phyloP scores from a whole-genome alignment of 257 asterid genomes.

The Nicotiana attenuata region DNA sequence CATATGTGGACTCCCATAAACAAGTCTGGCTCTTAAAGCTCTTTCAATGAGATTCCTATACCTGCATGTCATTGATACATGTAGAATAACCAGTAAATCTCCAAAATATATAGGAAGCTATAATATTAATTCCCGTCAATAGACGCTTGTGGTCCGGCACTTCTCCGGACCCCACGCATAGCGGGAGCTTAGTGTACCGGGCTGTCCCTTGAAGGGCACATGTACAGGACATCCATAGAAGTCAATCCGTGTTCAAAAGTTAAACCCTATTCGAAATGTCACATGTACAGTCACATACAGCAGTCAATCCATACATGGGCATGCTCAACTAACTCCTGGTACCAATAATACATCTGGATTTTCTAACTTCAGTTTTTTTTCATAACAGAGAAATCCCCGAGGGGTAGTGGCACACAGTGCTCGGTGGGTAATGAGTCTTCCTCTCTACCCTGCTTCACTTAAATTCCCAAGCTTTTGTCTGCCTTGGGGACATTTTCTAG shows the following conservation, averaged over 20 bases:
- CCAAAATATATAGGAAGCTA: background rate
- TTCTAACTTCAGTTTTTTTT: background rate
- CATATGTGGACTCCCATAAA: conserved; percentile 82
- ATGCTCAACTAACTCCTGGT: background rate
- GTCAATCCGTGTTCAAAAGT: background rate
- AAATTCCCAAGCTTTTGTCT: background rate
- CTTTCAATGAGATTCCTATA: conserved; percentile 84
- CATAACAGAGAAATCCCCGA: background rate
- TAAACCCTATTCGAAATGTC: background rate
- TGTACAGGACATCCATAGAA: background rate
- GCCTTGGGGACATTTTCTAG: background rate
- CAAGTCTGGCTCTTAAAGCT: conserved; percentile 78
- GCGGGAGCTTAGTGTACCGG: too few relatives aligned
- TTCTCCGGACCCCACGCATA: too few relatives aligned
- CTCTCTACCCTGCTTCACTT: background rate
- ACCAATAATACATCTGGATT: background rate
- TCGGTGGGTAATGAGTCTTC: background rate
- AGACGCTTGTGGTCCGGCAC: too few relatives aligned
- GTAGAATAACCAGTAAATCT: conserved; percentile 2
- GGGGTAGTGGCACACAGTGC: background rate
- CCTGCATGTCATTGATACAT: conserved; percentile 32
- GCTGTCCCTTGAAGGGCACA: too few relatives aligned
- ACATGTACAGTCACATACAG: background rate
- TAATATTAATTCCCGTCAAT: background rate
- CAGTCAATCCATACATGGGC: background rate